phyloP scores from a whole-genome alignment of 352 stramenopile genomes.

The Bremia lactucae region DNA sequence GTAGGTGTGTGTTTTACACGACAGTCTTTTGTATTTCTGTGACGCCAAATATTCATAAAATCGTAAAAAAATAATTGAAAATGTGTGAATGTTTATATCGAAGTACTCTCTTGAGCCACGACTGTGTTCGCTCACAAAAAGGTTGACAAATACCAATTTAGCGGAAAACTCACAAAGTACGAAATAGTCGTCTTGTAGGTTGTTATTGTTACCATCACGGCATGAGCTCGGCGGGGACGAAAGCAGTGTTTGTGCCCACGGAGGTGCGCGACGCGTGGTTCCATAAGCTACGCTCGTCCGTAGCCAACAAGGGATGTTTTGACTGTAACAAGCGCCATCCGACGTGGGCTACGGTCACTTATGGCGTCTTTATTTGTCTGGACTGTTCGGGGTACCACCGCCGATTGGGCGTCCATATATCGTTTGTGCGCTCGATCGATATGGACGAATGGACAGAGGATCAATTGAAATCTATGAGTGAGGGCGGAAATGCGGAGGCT shows the following conservation, averaged over 20 bases:
- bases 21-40: too few species aligned
- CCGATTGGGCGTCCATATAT: conserved; percentile 88
- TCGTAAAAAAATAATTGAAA: too few species aligned
- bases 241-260: conserved; percentile 63
- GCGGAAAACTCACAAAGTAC: too few species aligned
- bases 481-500: conserved; percentile 89
- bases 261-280: conserved; percentile 77
- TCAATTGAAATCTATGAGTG: conserved; percentile 55
- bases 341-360: conserved; percentile 91
- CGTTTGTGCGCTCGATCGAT: conserved; percentile 91
- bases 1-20: too few species aligned
- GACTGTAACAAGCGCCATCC: conserved; percentile 94
- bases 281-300: conserved; percentile 64
- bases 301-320: conserved; percentile 89
- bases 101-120: too few species aligned
- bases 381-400: conserved; percentile 92
- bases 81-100: too few species aligned
- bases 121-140: too few species aligned
- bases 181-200: too few species aligned
- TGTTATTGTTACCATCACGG: too few species aligned
- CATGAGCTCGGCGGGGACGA: conserved; percentile 14
- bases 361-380: conserved; percentile 94
- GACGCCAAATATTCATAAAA: too few species aligned
- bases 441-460: too few species aligned
- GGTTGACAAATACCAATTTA: too few species aligned